Evolutionary conservation across 1,139 yeast genomes (phyloP), one percentile per base, ranked within the genome.

Genomic region (Candida sanyaensis): DNA sequence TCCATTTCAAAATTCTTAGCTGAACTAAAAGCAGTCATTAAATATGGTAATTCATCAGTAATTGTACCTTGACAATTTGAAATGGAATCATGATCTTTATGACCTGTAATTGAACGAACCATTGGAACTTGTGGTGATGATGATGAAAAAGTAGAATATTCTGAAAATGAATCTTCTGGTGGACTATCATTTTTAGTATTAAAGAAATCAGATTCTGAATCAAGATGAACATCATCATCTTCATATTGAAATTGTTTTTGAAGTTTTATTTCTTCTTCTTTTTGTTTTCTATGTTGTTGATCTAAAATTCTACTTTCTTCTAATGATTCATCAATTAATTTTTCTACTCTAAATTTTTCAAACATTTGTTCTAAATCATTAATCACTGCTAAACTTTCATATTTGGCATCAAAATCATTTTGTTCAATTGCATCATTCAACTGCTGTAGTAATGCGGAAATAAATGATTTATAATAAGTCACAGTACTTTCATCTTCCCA

Each of bases 301-400:
- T 40, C 43, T 31, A 46, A 45, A 24, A 34, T 46, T 37, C 36
- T 36, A 26, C 37, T 50, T 8, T 47, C 48, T 45, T 54, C 49
- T 23, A 55, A 46, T 29, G 51, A 42, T 40, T 46, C 54, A 44
- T 63, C 66, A 43, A 59, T 63, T 17, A 65, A 62, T 41, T 62
- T 65, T 46, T 75, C 78, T 39, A 72, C 54, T 54, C 73, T 74
- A 57, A 68, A 74, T 1, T 70, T 75, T 38, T 80, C 83, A 61
- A 80, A 81, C 86, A 82, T 82, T 57, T 78, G 77, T 56, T 81
- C 86, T 70, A 82, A 78, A 56, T 82, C 86, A 50, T 72, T 75
- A 23, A 82, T 80, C 40, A 81, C 83, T 0, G 84, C 83, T 50
- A 82, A 69, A 56, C 86, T 80, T 58, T 82, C 86, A 65, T 75